phyloP scores from a whole-genome alignment of 805 yeast genomes.

The Maudiozyma saulgeensis region DNA sequence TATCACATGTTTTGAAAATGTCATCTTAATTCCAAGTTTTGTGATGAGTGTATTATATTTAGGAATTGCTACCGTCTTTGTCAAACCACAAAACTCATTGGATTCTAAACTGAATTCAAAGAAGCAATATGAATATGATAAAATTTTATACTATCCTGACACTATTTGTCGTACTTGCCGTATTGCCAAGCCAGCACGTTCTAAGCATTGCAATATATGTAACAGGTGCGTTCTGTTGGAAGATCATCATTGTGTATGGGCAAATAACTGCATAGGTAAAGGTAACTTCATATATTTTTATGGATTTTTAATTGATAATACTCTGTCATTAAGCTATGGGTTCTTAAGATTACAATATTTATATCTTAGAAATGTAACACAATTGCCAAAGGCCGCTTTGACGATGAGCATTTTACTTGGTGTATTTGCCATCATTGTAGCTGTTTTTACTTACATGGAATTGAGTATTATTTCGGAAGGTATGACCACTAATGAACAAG shows the following conservation, averaged over 20 bases:
- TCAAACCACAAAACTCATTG: slow-evolving; percentile 11
- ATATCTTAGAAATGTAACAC: slow-evolving; percentile 2
- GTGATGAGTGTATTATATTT: slow-evolving; percentile 11
- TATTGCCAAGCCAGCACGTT: slow-evolving; percentile 56
- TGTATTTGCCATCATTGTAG: slow-evolving; percentile 35
- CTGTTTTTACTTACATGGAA: slow-evolving; percentile 39
- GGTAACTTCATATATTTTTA: slow-evolving; percentile 56
- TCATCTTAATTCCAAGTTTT: slow-evolving; percentile 16
- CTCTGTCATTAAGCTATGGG: slow-evolving; percentile 37
- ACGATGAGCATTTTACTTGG: slow-evolving; percentile 38
- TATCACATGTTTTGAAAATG: slow-evolving; percentile 13
- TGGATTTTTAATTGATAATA: slow-evolving; percentile 43
- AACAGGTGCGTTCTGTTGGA: slow-evolving; percentile 50
- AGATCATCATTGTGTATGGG: slow-evolving; percentile 70
- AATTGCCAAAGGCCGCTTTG: slow-evolving; percentile 19
- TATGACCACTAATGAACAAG: slow-evolving; percentile 65
- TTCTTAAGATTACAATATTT: slow-evolving; percentile 18
- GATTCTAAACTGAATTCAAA: slow-evolving; percentile 1
- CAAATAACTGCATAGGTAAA: slow-evolving; percentile 68
- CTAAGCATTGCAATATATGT: slow-evolving; percentile 69
- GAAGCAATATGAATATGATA: slow-evolving; percentile 34
- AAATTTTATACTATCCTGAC: slow-evolving; percentile 42
- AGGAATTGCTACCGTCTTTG: slow-evolving; percentile 16
- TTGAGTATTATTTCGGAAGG: slow-evolving; percentile 48
- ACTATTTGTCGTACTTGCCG: slow-evolving; percentile 50